Base-by-base conservation (phyloP, 306 rosid genomes). In the Quercus wislizeni region DNA sequence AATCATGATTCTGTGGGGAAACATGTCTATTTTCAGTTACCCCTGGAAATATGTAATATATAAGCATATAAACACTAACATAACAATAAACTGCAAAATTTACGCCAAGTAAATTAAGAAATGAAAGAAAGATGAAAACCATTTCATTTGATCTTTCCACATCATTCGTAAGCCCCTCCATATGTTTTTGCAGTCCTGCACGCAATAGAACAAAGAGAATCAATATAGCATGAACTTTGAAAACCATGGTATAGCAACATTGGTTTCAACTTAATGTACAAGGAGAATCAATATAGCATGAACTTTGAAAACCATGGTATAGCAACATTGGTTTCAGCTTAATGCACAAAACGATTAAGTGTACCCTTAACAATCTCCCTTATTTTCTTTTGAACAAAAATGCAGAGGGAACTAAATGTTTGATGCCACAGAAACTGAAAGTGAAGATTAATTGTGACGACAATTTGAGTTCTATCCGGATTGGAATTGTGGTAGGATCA, bases 121-220 rank as follows among this genome's bases (percentile, higher is more conserved):
- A 56, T 14, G 68, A 76, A 41, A 7, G 85, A 85, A 82, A 51
- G 79, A 81, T 33, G 27, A 35, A 52, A 73, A 95, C 99, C 99
- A 86, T 87, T 92, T 95, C 98, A 73, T 87, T 87, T 76, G 98
- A 95, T 90, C 99, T 88, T 76, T 92, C 99, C 57, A 88, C 97
- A 46, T 95, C 99, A 89, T 95, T 90, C 57, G 97, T 79, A 82
- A 92, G 82, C 79, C 92, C 97, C 31, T 89, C 98, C 96, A 90
- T 88, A 77, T 86, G 94, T 56, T 86, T 87, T 89, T 84, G 90
- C 84, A 92, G 82, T 65, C 90, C 99, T 95, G 89, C 68, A 84
- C 38, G 76, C 21, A 49, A 75, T 73, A 80, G 25, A 46, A 81
- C 2, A 54, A 17, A 63, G 49, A 52, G 56, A 30, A 55, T 84